phyloP scores from a whole-genome alignment of 352 stramenopile species.

The Phytophthora hybrid region DNA sequence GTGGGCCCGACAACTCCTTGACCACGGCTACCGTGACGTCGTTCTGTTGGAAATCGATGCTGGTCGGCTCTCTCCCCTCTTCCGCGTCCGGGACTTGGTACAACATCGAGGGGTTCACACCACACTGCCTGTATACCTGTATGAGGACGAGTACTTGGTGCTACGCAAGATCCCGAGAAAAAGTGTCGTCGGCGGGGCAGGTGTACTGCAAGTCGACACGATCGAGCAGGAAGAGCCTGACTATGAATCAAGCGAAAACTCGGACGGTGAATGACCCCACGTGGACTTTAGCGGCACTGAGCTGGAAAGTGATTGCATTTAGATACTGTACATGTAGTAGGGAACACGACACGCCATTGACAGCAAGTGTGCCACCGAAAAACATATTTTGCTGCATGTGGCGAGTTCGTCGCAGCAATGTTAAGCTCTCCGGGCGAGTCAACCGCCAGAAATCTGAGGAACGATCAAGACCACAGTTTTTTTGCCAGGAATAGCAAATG shows the following conservation, averaged over 20 bases:
- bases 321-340: too few relatives aligned
- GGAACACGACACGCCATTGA: too few relatives aligned
- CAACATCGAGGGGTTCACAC: not conserved
- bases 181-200: slow-evolving; percentile 4
- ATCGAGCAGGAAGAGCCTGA: not conserved
- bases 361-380: too few relatives aligned
- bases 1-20: slow-evolving; percentile 17
- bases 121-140: not conserved
- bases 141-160: slow-evolving; percentile 26
- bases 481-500: too few relatives aligned
- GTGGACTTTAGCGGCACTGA: not conserved
- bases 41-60: slow-evolving; percentile 21
- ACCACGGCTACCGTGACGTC: slow-evolving; percentile 16
- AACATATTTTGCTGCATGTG: too few relatives aligned
- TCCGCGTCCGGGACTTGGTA: slow-evolving; percentile 19
- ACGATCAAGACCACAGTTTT: too few relatives aligned
- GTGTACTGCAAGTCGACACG: not conserved
- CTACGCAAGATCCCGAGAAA: slow-evolving; percentile 9
- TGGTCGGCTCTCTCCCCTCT: slow-evolving; percentile 3
- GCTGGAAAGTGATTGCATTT: not conserved
- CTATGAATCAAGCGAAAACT: slow-evolving; percentile 5
- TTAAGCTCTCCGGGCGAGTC: too few relatives aligned
- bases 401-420: too few relatives aligned
- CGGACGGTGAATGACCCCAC: not conserved
- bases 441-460: too few relatives aligned